Evolutionary conservation across 2,329 filamentous ascomycete species (phyloP).

Genomic region (Aspergillus ustus): DNA sequence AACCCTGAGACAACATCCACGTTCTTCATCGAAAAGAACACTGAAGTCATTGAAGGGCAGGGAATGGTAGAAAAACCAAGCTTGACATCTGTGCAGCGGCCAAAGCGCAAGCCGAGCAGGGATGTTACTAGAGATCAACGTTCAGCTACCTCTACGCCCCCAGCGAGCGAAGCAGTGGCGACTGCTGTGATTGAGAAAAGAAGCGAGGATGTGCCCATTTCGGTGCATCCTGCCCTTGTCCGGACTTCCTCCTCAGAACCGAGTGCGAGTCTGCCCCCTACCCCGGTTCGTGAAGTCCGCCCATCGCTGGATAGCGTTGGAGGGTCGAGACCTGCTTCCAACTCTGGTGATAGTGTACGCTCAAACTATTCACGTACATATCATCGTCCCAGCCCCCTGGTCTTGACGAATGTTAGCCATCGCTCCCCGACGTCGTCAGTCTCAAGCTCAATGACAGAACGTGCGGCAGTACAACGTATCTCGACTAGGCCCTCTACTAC

Average conservation of each 20-base stretch:
- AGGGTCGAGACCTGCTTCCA: slow-evolving; percentile 31
- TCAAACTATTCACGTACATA: slow-evolving; percentile 35
- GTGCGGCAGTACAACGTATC: slow-evolving; percentile 48
- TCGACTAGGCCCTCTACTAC: slow-evolving; percentile 37
- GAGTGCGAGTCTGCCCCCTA: slow-evolving; percentile 15
- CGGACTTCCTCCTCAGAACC: slow-evolving; percentile 11
- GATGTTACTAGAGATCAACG: slow-evolving; percentile 28
- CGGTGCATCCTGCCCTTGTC: slow-evolving; percentile 18
- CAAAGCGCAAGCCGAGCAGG: slow-evolving; percentile 35
- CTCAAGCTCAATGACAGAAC: slow-evolving; percentile 36
- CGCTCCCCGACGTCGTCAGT: slow-evolving; percentile 30
- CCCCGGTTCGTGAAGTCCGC: slow-evolving; percentile 13
- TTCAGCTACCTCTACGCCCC: slow-evolving; percentile 26
- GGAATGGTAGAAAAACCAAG: slow-evolving; percentile 37
- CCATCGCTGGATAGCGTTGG: slow-evolving; percentile 10
- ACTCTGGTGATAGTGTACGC: slow-evolving; percentile 33
- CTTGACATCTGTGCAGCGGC: slow-evolving; percentile 33
- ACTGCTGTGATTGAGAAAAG: slow-evolving; percentile 26
- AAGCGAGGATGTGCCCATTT: slow-evolving; percentile 29
- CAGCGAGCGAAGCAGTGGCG: slow-evolving; percentile 28
- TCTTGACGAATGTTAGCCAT: slow-evolving; percentile 29
- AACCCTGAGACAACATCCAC: slow-evolving; percentile 27
- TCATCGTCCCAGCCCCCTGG: slow-evolving; percentile 31
- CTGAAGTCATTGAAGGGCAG: slow-evolving; percentile 39
- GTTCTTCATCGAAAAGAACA: slow-evolving; percentile 27